Conservation (phyloP, 345 rosid species). For the Boechera stricta region DNA sequence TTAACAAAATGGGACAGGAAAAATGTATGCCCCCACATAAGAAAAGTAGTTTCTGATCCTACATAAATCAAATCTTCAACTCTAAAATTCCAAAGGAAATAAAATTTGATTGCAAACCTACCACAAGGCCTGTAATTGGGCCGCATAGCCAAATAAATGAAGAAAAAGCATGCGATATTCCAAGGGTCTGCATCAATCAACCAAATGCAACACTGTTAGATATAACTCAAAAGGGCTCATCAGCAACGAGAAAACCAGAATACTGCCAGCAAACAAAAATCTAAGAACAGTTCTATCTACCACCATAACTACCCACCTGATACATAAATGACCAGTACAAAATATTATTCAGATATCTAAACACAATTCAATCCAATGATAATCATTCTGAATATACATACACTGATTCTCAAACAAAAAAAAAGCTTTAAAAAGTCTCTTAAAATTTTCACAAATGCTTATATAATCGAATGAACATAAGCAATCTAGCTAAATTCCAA, state of each 20-base stretch:
- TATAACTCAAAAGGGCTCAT: slow-evolving; percentile 29
- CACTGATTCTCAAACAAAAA: background rate
- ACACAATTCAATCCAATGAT: background rate
- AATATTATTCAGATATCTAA: background rate
- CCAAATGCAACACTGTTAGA: slow-evolving; percentile 42
- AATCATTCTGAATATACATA: background rate
- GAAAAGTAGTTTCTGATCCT: background rate
- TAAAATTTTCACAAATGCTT: background rate
- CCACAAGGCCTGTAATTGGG: slow-evolving; percentile 98
- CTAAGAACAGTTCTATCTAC: background rate
- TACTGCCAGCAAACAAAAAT: slow-evolving; percentile 7
- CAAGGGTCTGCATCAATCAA: slow-evolving; percentile 83
- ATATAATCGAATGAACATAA: background rate
- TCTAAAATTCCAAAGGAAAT: slow-evolving; percentile 1
- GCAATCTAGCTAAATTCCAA: background rate
- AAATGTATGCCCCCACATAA: slow-evolving; percentile 37
- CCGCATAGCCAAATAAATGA: slow-evolving; percentile 99
- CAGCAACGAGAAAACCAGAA: background rate
- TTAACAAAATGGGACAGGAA: background rate
- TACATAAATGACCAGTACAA: slow-evolving; percentile 10
- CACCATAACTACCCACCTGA: slow-evolving; percentile 7
- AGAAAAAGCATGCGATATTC: slow-evolving; percentile 91
- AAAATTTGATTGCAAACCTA: slow-evolving; percentile 49
- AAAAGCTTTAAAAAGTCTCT: background rate
- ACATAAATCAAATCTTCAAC: background rate